phyloP scores from a whole-genome alignment of 2,329 filamentous ascomycete genomes.

The Trichoderma breve region DNA sequence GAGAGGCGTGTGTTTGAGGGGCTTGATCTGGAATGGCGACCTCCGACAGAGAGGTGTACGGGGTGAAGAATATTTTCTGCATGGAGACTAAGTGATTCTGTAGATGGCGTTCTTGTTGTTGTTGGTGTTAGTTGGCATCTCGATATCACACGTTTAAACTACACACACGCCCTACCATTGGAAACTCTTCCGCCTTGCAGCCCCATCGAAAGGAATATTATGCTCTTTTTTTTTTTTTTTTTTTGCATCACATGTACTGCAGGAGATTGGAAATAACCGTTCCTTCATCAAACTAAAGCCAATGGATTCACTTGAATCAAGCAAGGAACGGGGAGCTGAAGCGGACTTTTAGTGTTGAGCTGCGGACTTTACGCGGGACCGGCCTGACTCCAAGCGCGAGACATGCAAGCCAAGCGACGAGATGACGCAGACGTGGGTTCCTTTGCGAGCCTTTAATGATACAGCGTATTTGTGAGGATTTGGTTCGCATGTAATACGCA shows the following conservation, averaged over 20 bases:
- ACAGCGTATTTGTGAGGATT: neutral
- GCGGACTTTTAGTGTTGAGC: neutral
- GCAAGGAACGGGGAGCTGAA: neutral
- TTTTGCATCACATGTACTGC: neutral
- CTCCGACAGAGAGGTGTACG: constrained; percentile 67
- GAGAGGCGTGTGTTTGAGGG: constrained; percentile 80
- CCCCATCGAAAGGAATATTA: neutral
- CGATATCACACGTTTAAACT: neutral
- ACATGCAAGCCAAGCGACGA: neutral
- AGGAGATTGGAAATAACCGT: neutral
- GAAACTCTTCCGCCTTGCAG: neutral
- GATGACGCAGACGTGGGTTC: neutral
- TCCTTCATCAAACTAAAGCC: neutral
- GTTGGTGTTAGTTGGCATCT: neutral
- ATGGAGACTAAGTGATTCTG: neutral
- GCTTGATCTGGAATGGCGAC: constrained; percentile 65
- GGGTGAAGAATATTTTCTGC: constrained; percentile 30
- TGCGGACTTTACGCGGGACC: neutral
- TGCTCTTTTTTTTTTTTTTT: neutral
- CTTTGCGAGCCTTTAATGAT: neutral
- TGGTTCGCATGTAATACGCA: neutral
- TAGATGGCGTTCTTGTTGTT: neutral
- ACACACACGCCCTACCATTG: neutral
- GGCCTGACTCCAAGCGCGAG: neutral
- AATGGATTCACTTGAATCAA: neutral